Conservation (phyloP, 2,329 filamentous ascomycete genomes). For the Dryadomyces sulphureus region DNA sequence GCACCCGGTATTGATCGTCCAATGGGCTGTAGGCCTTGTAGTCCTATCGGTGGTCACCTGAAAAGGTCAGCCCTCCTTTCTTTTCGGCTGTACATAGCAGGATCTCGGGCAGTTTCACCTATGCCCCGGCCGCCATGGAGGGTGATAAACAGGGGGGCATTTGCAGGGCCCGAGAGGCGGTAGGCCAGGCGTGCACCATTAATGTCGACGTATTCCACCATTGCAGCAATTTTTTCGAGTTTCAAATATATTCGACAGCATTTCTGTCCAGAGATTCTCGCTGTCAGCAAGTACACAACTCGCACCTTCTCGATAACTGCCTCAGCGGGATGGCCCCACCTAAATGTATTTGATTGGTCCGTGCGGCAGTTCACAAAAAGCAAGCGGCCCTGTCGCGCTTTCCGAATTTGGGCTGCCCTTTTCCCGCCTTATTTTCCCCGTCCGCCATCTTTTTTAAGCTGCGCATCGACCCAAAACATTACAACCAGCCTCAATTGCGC, state of each 20-base stretch:
- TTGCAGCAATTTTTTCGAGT: neutral
- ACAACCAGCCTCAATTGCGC: neutral
- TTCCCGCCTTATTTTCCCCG: neutral
- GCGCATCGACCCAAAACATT: neutral
- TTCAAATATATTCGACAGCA: neutral
- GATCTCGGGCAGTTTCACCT: conserved; percentile 13
- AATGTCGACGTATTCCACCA: conserved; percentile 15
- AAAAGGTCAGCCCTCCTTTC: neutral
- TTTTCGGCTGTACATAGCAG: neutral
- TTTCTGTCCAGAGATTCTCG: neutral
- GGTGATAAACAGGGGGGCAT: conserved; percentile 20
- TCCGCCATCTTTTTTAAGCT: neutral
- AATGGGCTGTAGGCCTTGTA: conserved; percentile 18
- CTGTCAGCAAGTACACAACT: neutral
- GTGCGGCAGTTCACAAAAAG: neutral
- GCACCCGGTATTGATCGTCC: conserved; percentile 14
- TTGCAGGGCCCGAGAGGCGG: conserved; percentile 15
- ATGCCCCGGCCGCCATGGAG: conserved; percentile 23
- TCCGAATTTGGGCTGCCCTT: neutral
- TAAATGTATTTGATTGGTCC: neutral
- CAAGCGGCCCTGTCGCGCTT: neutral
- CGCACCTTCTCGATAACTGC: neutral
- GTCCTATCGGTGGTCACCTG: conserved; percentile 20
- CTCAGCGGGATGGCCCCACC: too few relatives aligned
- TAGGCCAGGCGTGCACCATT: conserved; percentile 21